Base-by-base conservation (phyloP, 441 rosid species). In the Isatis lusitanica region DNA sequence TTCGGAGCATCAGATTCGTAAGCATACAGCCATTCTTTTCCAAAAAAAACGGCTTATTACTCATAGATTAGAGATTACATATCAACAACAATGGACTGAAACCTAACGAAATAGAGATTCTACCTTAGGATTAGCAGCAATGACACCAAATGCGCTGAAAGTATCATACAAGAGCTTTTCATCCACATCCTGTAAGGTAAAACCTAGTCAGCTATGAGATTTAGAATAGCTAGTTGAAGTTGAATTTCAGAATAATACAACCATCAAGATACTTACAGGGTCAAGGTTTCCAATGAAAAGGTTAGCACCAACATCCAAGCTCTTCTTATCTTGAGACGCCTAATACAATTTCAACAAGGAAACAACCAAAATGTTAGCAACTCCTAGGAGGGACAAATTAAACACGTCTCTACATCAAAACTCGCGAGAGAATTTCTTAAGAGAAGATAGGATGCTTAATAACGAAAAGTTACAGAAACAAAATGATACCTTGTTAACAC, bases 301-400 rank as follows among this genome's bases (percentile, higher is more conserved):
- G 74, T 94, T 94, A 48, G 98, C 99, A 60, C 99, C 99, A 21
- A 94, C 97, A 63, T 94, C 99, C 83, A 92, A 80, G 70, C 96
- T 92, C 85, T 94, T 92, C 80, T 90, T 94, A 83, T 94, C 98
- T 87, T 94, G 99, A 13, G 99, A 87, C 9, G 96, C 97, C 98
- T 92, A 79, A 67, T 33, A 66, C 66, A 79, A 28, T 30, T 56
- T 56, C 12, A 46, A 72, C 24, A 26, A 74, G 62, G 63, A 73
- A 58, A 38, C 38, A 9, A 24, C 24, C 73, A 66, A 55, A 51
- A 47, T 3, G 62, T 63, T 55, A 73, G 47, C 39, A 35, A 30
- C 16, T 50, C 17, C 28, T 6, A 31, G 6, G 8, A 57, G 52
- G 4, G 33, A 10, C 6, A 30, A 39, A 56, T 7, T n/a, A 46